Conservation (phyloP, 495 filamentous ascomycete genomes). For the Hyaloscypha variabilis region DNA sequence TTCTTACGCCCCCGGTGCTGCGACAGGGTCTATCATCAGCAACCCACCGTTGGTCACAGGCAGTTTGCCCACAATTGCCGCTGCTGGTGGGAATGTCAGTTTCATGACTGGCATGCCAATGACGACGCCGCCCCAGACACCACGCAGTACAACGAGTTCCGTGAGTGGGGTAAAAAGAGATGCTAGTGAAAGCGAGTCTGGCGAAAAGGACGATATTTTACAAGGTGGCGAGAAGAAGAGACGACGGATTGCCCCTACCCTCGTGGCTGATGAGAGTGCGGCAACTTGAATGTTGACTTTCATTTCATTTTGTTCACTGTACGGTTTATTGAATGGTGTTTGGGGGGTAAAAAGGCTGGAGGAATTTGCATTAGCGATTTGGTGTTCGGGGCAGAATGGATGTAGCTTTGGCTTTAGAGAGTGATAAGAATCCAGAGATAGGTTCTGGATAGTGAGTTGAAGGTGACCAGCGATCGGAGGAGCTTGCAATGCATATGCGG, state of each 20-base stretch:
- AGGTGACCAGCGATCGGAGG: too few relatives aligned
- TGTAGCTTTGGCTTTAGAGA: background rate
- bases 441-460: background rate
- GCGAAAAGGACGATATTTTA: constrained; percentile 37
- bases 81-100: constrained; percentile 56
- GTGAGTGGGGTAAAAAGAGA: constrained; percentile 63
- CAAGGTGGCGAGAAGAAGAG: constrained; percentile 60
- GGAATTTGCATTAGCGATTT: background rate
- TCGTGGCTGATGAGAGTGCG: constrained; percentile 40
- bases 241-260: constrained; percentile 77
- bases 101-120: constrained; percentile 52
- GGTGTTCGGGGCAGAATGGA: background rate
- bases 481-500: too few relatives aligned
- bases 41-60: constrained; percentile 79
- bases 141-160: constrained; percentile 51
- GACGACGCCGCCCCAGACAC: constrained; percentile 78
- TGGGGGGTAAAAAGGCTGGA: background rate
- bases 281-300: background rate
- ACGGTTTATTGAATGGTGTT: background rate
- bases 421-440: background rate
- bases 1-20: constrained; percentile 33
- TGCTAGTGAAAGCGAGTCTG: constrained; percentile 48
- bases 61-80: constrained; percentile 72
- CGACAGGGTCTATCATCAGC: constrained; percentile 54
- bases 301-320: background rate